Evolutionary conservation across 306 rosid species (phyloP).

Genomic region (Elaeagnus macrophylla): DNA sequence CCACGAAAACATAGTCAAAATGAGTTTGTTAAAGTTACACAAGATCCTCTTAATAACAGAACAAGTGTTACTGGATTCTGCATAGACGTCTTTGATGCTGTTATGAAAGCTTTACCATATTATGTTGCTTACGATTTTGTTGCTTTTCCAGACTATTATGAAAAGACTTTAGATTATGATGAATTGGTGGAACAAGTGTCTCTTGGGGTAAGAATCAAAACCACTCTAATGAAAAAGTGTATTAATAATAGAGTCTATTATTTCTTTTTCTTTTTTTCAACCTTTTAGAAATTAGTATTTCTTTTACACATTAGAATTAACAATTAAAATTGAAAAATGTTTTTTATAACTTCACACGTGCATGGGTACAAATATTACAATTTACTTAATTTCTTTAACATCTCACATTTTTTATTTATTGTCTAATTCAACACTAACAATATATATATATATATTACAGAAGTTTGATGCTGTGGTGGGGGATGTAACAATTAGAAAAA

Average conservation of each 20-base stretch:
- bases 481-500: conserved; percentile 31
- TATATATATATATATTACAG: conserved; percentile 26
- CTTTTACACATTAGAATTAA: too few relatives aligned
- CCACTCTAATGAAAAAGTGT: too few relatives aligned
- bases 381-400: too few relatives aligned
- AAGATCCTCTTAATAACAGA: conserved; percentile 17
- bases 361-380: too few relatives aligned
- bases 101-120: conserved; percentile 21
- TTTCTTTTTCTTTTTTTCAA: background rate
- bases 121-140: conserved; percentile 22
- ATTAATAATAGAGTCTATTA: background rate
- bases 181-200: conserved; percentile 26
- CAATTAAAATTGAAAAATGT: too few relatives aligned
- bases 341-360: too few relatives aligned
- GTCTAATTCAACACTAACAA: too few relatives aligned
- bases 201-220: conserved; percentile 26
- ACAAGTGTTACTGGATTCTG: conserved; percentile 28
- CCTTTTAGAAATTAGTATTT: too few relatives aligned
- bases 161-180: conserved; percentile 20
- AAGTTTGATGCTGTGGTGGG: conserved; percentile 33
- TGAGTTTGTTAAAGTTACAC: conserved; percentile 28
- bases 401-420: too few relatives aligned
- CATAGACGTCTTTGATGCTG: conserved; percentile 49
- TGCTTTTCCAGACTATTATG: conserved; percentile 13
- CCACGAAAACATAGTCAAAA: conserved; percentile 26